Evolutionary conservation across 2,329 filamentous ascomycete species (phyloP).

Genomic region (Colletotrichum plurivorum): DNA sequence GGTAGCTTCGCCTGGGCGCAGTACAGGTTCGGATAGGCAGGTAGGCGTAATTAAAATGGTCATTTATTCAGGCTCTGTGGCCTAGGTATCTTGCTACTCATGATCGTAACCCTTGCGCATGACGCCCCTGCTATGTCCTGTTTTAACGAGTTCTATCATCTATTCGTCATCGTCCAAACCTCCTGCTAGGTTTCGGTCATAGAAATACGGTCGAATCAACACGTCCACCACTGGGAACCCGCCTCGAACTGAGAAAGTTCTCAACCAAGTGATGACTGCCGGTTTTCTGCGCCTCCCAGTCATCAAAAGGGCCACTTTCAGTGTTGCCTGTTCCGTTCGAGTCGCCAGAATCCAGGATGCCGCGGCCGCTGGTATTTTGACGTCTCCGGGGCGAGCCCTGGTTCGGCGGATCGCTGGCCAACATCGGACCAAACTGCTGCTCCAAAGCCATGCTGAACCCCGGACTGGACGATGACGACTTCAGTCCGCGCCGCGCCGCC

Average conservation of each 20-base stretch:
- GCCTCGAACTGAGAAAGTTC: conserved; percentile 65
- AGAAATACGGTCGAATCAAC: conserved; percentile 53
- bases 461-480: conserved; percentile 28
- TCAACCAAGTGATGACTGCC: conserved; percentile 69
- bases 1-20: conserved; percentile 62
- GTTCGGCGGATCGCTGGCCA: background rate
- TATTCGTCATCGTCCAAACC: too few species aligned
- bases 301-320: conserved; percentile 1
- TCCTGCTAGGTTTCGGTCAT: conserved; percentile 27
- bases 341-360: conserved; percentile 12
- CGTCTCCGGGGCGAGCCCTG: conserved; percentile 10
- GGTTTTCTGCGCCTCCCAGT: conserved; percentile 52
- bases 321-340: background rate
- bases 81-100: too few species aligned
- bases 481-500: background rate
- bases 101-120: too few species aligned
- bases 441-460: conserved; percentile 21
- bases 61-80: conserved; percentile 21
- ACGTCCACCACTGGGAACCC: conserved; percentile 55
- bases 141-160: too few species aligned
- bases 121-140: too few species aligned
- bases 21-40: conserved; percentile 58
- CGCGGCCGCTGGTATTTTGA: background rate
- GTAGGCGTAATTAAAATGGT: background rate
- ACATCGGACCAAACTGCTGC: conserved; percentile 18